Evolutionary conservation across 441 rosid genomes (phyloP).

Genomic region (Croton laevigatus): DNA sequence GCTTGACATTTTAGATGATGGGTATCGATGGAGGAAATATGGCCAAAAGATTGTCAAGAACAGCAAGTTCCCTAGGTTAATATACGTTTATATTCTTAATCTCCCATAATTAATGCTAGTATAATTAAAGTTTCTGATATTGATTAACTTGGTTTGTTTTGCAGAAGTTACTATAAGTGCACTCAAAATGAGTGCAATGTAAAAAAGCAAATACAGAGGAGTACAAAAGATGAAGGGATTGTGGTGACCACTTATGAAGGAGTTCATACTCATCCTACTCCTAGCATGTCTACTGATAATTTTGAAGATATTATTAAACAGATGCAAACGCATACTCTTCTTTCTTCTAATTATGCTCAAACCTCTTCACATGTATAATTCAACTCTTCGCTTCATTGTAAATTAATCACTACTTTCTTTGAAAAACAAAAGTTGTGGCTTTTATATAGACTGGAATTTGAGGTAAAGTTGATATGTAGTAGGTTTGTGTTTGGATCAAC

Average conservation of each 20-base stretch:
- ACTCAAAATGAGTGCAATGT: slow-evolving; percentile 67
- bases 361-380: background rate
- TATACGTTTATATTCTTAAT: background rate
- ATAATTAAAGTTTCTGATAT: too few species aligned
- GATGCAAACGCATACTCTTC: slow-evolving; percentile 48
- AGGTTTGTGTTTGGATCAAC: too few species aligned
- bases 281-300: slow-evolving; percentile 41
- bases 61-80: slow-evolving; percentile 50
- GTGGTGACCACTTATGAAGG: slow-evolving; percentile 84
- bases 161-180: slow-evolving; percentile 80
- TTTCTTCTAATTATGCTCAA: slow-evolving; percentile 15
- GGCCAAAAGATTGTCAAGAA: slow-evolving; percentile 52
- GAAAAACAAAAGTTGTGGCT: too few species aligned
- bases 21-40: slow-evolving; percentile 49
- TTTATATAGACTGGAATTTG: too few species aligned
- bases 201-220: slow-evolving; percentile 87
- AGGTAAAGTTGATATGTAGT: too few species aligned
- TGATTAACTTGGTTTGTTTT: background rate
- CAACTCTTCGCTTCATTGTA: background rate
- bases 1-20: slow-evolving; percentile 49
- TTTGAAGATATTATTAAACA: slow-evolving; percentile 65
- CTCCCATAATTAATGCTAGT: too few species aligned
- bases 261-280: slow-evolving; percentile 52
- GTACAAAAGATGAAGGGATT: slow-evolving; percentile 49
- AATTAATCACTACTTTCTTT: too few species aligned